Conservation (phyloP, 2,329 filamentous ascomycete genomes). For the Aureobasidium sp. region DNA sequence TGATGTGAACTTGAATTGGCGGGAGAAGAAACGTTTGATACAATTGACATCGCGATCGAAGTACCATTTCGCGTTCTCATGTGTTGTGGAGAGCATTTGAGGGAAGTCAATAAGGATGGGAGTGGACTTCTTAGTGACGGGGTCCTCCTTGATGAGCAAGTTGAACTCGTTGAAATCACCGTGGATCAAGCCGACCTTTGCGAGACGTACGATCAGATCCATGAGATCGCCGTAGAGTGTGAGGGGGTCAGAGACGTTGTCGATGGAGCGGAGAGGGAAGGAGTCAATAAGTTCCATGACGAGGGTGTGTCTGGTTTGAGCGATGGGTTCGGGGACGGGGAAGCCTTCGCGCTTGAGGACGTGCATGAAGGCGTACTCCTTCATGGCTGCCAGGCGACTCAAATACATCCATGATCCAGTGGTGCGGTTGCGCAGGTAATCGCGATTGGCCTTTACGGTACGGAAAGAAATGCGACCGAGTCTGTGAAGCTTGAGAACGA, state of each 20-base stretch:
- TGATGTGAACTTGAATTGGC: slow-evolving; percentile 79
- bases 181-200: slow-evolving; percentile 83
- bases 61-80: slow-evolving; percentile 90
- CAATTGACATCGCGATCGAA: slow-evolving; percentile 95
- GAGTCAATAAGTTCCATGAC: slow-evolving; percentile 93
- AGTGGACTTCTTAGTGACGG: slow-evolving; percentile 30
- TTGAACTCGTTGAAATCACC: slow-evolving; percentile 99
- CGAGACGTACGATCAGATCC: slow-evolving; percentile 73
- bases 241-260: slow-evolving; percentile 73
- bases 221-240: slow-evolving; percentile 89
- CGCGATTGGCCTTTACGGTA: slow-evolving; percentile 89
- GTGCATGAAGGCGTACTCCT: slow-evolving; percentile 92
- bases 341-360: slow-evolving; percentile 78
- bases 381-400: slow-evolving; percentile 82
- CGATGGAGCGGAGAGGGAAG: slow-evolving; percentile 83
- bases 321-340: slow-evolving; percentile 78
- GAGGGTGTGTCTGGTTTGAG: slow-evolving; percentile 89
- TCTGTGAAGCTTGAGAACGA: slow-evolving; percentile 90
- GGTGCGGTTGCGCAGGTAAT: slow-evolving; percentile 78
- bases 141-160: slow-evolving; percentile 78
- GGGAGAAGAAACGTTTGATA: slow-evolving; percentile 87
- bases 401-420: slow-evolving; percentile 98
- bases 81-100: slow-evolving; percentile 94
- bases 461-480: slow-evolving; percentile 94
- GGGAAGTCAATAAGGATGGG: slow-evolving; percentile 96